Evolutionary conservation across 331 rosid species (phyloP).

Genomic region (Stylosanthes scabra): DNA sequence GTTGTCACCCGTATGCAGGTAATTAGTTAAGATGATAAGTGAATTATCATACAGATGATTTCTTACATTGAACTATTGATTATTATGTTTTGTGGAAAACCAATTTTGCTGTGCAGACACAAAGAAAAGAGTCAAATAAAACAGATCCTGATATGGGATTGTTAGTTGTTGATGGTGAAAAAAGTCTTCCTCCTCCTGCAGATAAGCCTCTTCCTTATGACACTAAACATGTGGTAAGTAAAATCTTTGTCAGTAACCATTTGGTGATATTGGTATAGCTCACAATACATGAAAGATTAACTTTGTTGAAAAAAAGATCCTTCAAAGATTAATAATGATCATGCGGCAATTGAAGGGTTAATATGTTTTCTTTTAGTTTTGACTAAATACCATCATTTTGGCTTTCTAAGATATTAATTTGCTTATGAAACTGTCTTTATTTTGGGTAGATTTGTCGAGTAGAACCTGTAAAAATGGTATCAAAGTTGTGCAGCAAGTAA

Average conservation of each 20-base stretch:
- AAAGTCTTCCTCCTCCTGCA: conserved; percentile 45
- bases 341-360: no score
- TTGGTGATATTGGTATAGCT: conserved; percentile 27
- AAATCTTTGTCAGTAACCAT: conserved; percentile 31
- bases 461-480: no score
- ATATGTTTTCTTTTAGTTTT: no score
- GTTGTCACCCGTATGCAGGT: conserved; percentile 98
- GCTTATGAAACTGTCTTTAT: no score
- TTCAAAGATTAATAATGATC: no score
- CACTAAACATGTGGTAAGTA: conserved; percentile 74
- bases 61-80: conserved; percentile 12
- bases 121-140: conserved; percentile 59
- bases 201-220: conserved; percentile 69
- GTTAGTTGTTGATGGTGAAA: conserved; percentile 45
- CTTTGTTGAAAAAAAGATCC: no score
- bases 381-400: no score
- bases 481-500: no score
- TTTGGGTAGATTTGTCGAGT: no score
- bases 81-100: not conserved
- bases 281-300: not conserved
- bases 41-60: no score
- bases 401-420: no score
- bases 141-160: conserved; percentile 41
- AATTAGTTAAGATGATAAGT: conserved; percentile 4
- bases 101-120: conserved; percentile 62